Evolutionary conservation across 2,329 filamentous ascomycete species (phyloP), one percentile per base, ranked within the genome.

Genomic region (Fusarium liriodendri): DNA sequence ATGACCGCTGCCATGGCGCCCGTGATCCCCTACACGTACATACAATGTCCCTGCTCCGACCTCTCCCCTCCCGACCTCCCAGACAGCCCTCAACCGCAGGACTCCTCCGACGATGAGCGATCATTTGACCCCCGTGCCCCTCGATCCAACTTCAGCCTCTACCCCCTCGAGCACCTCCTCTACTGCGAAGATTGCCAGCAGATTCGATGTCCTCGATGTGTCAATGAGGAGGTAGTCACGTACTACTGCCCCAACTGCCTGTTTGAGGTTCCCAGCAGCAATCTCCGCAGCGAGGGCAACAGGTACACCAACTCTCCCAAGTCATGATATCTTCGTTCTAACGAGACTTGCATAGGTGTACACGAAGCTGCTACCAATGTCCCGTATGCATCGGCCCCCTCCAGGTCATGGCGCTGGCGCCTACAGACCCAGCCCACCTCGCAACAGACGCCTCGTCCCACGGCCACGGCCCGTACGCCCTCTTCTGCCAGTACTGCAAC

Each of bases 141-240:
- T 18, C 92, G 95, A 40, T 94, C 97, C 67, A 97, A 95, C 82
- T 98, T 95, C 86, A 95, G 95, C 75, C 87, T 99, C 35, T 98
- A 96, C 80, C 96, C 97, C 1, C 91, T 98, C 52, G 96, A 98
- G 80, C 92, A 98, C 80, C 89, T 99, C 29, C 89, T 98, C 45
- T 99, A 97, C 85, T 99, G 97, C 86, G 96, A 98, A 81, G 97
- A 98, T 82, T 99, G 97, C 82, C 95, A 97, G 81, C 93, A 98
- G 83, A 97, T 98, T 71, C 93, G 97, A 76, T 99, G 97, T 81
- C 94, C 95, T 7, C 89, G 95, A 84, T 99, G 97, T 80, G 94
- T 97, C 63, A 90, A 92, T 57, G 97, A 99, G 81, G 97, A 99
- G 84, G 95, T 98, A 64, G 92, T 97, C 57, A 97, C 94, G 63